These are phyloP conservation scores for Iris macrosiphon DNA, from an alignment of 106 monocot genomes.

Conservation along the genomic window DNA sequence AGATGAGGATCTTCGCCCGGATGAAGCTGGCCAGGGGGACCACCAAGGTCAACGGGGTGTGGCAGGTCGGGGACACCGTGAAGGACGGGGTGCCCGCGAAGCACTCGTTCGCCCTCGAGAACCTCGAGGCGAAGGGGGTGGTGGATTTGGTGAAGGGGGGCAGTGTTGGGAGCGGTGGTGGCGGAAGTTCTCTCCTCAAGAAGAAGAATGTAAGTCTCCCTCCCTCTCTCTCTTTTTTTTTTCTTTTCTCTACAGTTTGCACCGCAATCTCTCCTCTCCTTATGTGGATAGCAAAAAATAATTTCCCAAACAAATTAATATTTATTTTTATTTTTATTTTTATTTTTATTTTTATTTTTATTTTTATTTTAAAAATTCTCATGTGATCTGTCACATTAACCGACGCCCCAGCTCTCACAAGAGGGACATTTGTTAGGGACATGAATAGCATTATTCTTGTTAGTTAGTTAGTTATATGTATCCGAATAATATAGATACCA, in stretches of 20 bases:
- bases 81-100: constrained; percentile 13
- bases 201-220: constrained; percentile 36
- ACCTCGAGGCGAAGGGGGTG: constrained; percentile 34
- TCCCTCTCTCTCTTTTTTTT: not conserved
- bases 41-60: constrained; percentile 55
- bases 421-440: no score
- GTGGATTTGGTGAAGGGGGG: constrained; percentile 42
- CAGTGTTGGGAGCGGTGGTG: not conserved
- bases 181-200: not conserved
- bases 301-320: no score
- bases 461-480: no score
- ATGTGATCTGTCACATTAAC: no score
- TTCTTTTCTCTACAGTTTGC: no score
- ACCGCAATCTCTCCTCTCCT: not conserved
- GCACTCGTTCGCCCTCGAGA: constrained; percentile 44
- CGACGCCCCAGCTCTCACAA: no score
- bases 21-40: constrained; percentile 25
- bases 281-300: not conserved
- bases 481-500: no score
- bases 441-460: no score
- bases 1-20: constrained; percentile 41
- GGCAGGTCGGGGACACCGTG: constrained; percentile 62
- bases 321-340: not conserved
- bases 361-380: no score
- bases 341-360: no score